These are phyloP conservation scores for Oryza coarctata DNA, from an alignment of 176 grass and related monocot species.

Conservation along the genomic window DNA sequence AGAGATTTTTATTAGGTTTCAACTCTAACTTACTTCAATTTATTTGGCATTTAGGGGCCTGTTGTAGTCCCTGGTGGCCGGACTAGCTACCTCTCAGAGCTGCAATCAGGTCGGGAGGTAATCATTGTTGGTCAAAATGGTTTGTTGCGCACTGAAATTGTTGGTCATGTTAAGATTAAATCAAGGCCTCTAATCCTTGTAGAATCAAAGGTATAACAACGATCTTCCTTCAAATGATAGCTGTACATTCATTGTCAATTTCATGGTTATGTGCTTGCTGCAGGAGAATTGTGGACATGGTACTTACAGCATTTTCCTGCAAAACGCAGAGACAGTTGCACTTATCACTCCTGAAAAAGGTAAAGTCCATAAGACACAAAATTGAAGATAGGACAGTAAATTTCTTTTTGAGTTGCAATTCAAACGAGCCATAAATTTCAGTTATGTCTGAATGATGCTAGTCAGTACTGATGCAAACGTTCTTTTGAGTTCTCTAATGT, in stretches of 20 bases:
- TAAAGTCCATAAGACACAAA: constrained; percentile 42
- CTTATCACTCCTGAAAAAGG: constrained; percentile 58
- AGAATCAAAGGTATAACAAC: constrained; percentile 66
- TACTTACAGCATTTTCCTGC: constrained; percentile 86
- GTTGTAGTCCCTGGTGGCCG: constrained; percentile 77
- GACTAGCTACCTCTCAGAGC: constrained; percentile 89
- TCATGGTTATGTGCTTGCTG: constrained; percentile 31
- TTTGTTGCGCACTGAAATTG: constrained; percentile 65
- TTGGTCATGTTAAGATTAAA: constrained; percentile 93
- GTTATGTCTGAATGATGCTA: background rate
- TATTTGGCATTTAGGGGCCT: constrained; percentile 53
- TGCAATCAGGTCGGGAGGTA: constrained; percentile 81
- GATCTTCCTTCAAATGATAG: background rate
- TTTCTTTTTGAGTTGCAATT: background rate
- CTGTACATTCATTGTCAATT: background rate
- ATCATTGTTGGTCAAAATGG: constrained; percentile 66
- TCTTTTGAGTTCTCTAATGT: background rate
- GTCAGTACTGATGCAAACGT: background rate
- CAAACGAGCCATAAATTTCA: background rate
- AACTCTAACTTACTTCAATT: too few species aligned
- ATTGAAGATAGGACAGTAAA: background rate
- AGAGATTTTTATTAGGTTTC: too few species aligned
- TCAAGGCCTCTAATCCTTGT: constrained; percentile 89
- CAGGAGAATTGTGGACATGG: constrained; percentile 57
- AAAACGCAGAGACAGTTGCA: constrained; percentile 95